A percentile compares a stretch with the other conserved stretches of the same genome.
Evolutionary conservation across 2,329 filamentous ascomycete genomes (phyloP).

Genomic region (Chalara sp.): DNA sequence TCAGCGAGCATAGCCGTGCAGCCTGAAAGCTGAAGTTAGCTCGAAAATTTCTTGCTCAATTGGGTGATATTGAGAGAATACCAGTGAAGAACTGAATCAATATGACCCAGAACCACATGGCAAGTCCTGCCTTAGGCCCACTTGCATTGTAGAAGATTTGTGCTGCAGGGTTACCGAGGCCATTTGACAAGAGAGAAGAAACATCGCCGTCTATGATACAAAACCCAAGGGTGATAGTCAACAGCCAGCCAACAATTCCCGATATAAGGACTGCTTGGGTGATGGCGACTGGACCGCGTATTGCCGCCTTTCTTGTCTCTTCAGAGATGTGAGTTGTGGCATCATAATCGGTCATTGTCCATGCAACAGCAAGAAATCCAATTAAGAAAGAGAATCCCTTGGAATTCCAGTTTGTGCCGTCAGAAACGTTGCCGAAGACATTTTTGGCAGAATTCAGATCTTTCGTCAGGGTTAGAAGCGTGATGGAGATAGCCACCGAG

Average conservation of each 20-base stretch:
- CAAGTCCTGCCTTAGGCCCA: slow-evolving; percentile 46
- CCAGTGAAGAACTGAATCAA: slow-evolving; percentile 57
- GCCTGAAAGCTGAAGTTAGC: slow-evolving; percentile 25
- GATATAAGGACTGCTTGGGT: slow-evolving; percentile 51
- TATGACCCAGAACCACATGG: slow-evolving; percentile 56
- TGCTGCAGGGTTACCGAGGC: slow-evolving; percentile 54
- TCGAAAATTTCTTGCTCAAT: too few relatives aligned
- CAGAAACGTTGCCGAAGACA: slow-evolving; percentile 54
- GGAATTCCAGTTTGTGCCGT: slow-evolving; percentile 57
- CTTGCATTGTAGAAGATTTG: slow-evolving; percentile 54
- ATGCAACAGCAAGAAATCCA: slow-evolving; percentile 47
- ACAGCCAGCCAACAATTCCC: slow-evolving; percentile 52
- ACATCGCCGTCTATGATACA: slow-evolving; percentile 45
- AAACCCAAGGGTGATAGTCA: slow-evolving; percentile 58
- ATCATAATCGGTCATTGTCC: slow-evolving; percentile 66
- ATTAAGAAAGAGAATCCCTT: slow-evolving; percentile 53
- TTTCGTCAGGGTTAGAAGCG: slow-evolving; percentile 50
- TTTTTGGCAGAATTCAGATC: slow-evolving; percentile 50
- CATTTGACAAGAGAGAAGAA: slow-evolving; percentile 46
- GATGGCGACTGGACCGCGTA: slow-evolving; percentile 53
- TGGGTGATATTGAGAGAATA: background rate
- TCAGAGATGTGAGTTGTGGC: slow-evolving; percentile 63
- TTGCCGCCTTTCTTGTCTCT: slow-evolving; percentile 57
- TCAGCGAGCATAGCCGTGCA: slow-evolving; percentile 58
- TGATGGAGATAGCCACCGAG: slow-evolving; percentile 52